phyloP scores from a whole-genome alignment of 75 land plant genomes.

The Cunninghamia lanceolata region DNA sequence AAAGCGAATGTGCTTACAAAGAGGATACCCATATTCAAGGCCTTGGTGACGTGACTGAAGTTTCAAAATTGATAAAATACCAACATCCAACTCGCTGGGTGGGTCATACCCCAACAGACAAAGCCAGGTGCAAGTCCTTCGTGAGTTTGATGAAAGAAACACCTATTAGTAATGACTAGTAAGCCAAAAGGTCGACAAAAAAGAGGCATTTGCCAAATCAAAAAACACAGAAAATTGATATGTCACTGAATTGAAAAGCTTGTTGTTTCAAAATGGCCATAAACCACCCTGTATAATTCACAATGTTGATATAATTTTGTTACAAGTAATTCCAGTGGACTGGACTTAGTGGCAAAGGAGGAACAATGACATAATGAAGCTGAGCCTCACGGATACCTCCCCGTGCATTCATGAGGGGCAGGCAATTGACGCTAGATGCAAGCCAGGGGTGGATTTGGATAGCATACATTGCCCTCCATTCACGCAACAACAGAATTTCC shows the following conservation, averaged over 20 bases:
- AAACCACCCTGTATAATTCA: neutral
- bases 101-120: too few species aligned
- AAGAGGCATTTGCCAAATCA: neutral
- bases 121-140: neutral
- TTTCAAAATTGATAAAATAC: too few species aligned
- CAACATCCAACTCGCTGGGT: too few species aligned
- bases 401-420: too few species aligned
- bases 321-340: neutral
- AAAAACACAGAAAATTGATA: neutral
- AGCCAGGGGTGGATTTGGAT: too few species aligned
- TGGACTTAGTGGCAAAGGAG: neutral
- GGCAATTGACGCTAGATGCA: too few species aligned
- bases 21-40: too few species aligned
- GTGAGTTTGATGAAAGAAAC: neutral
- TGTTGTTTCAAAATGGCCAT: neutral
- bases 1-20: neutral
- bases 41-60: too few species aligned
- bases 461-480: too few species aligned
- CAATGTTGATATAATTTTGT: neutral
- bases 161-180: neutral
- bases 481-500: too few species aligned
- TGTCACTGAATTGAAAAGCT: neutral
- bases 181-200: neutral
- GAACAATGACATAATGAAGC: neutral
- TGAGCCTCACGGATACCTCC: neutral